Base-by-base conservation (phyloP, 768 basidiomycete species). In the Hericium rajendrae region DNA sequence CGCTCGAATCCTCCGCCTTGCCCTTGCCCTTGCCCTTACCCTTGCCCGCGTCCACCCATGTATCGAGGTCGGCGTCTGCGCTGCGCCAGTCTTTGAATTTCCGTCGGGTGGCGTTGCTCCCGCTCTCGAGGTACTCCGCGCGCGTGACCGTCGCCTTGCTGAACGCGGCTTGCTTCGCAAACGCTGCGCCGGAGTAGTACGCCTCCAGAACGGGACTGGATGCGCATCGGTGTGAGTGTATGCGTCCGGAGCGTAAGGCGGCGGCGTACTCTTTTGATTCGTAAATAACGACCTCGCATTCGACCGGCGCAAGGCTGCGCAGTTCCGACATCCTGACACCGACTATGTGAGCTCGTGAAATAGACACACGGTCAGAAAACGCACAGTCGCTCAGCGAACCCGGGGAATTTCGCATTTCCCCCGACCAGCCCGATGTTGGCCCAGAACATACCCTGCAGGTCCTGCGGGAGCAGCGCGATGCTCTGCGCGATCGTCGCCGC, bases 401-500 rank as follows among this genome's bases (percentile, higher is more conserved):
- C 88, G 46, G 82, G 76, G 62, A 94, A 83, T 63, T 80, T 81
- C 15, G 83, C 82, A 69, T 81, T 87, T 13, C 94, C 94, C 51
- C 94, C 94, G 65, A 93, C 82, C 61, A 95, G 72, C 12, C 88
- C 89, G 59, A 98, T 93, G 69, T 97, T 91, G 38, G 84, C 83
- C 93, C 93, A 98, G 71, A 93, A 97, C 86, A 98, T 83, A 38
- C 91, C 94, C 62, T 85, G 90, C 24, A 94, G 64, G 64, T 94
- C 91, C 53, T 78, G 73, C 0, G 91, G 91, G 58, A 97, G 81
- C 32, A 79, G 71, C 0, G 79, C 75, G 65, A 98, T 92, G 57
- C 86, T 86, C 55, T 79, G 68, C 41, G 88, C 86, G 59, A 97
- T 82, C 11, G 85, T 83, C 56, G 78, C 79, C 38, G 91, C 76